Base-by-base conservation (phyloP, 768 basidiomycete genomes). In the Daedalea quercina region DNA sequence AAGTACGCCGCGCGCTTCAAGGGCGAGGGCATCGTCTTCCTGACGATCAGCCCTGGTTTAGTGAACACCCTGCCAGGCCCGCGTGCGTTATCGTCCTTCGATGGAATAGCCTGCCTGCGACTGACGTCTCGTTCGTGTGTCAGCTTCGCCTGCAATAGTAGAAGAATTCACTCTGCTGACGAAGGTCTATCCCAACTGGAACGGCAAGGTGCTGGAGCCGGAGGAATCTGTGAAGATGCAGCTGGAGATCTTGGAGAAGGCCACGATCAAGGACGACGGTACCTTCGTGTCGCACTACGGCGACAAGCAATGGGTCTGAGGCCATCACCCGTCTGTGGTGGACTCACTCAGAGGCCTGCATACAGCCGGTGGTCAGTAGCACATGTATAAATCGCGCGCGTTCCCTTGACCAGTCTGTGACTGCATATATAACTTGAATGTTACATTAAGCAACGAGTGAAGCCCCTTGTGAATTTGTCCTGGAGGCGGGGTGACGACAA, bases 21-120 rank as follows among this genome's bases (percentile, higher is more conserved):
- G 53, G 23, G 54, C 3, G 69, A 73, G 45, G 71, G 70, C 17
- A 62, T 72, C 52, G 43, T 64, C 1, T 70, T 73, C 65, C 61
- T 74, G 13, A 59, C 68, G 3, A 52, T 74, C 49, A 68, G 66
- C 50, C 73, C 73, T 2, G 73, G 72, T 1, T 15, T 71, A 7
- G 72, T 73, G 4, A 57, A 71, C 51, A 71, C 69, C n/a, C 37
- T 40, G 59, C 23, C 41, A 51, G 50, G 52, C 47, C 15, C 50
- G 55, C 59, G 46, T 53, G 58, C 53, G 19, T 17, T n/a, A n/a
- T 22, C 17, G n/a, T 12, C 20, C 13, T 4, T 11, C 6, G 28
- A 31, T 31, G 11, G 28, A 31, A 31, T 11, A 31, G n/a, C n/a
- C 11, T 31, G 4, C 6, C 28, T 31, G 28, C 11, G 28, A 11